Conservation (phyloP, 805 yeast species). For the Candida taoyuanica region DNA sequence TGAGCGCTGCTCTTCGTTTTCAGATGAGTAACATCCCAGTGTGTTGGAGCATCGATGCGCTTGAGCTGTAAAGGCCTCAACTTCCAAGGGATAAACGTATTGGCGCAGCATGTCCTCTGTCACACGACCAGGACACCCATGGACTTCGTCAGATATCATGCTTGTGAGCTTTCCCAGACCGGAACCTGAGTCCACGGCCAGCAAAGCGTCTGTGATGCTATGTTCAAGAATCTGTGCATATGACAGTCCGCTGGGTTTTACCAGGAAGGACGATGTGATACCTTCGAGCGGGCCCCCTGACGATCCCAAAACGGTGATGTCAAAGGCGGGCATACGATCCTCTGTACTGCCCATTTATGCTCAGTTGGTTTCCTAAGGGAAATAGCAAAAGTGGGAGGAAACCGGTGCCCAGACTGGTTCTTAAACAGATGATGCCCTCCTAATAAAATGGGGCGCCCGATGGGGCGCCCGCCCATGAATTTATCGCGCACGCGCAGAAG, state of each 20-base stretch:
- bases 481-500: no score
- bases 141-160: constrained; percentile 24
- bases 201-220: constrained; percentile 32
- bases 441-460: neutral
- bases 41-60: neutral
- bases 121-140: constrained; percentile 4
- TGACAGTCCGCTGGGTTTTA: constrained; percentile 48
- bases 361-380: no score
- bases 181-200: constrained; percentile 78
- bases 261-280: constrained; percentile 59
- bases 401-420: no score
- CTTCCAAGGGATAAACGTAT: constrained; percentile 5
- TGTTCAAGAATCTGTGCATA: constrained; percentile 35
- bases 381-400: neutral
- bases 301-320: constrained; percentile 66
- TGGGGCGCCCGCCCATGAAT: no score
- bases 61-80: constrained; percentile 5
- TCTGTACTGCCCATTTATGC: no score
- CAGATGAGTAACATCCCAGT: neutral
- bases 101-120: constrained; percentile 12
- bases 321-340: constrained; percentile 33
- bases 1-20: constrained; percentile 7
- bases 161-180: constrained; percentile 57
- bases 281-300: constrained; percentile 84
- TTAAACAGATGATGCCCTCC: no score